A percentile compares a stretch with the other conserved stretches of the same genome.
These are phyloP conservation scores for Fraxinus quadrangulata DNA, from an alignment of 257 asterid species.

Conservation along the genomic window DNA sequence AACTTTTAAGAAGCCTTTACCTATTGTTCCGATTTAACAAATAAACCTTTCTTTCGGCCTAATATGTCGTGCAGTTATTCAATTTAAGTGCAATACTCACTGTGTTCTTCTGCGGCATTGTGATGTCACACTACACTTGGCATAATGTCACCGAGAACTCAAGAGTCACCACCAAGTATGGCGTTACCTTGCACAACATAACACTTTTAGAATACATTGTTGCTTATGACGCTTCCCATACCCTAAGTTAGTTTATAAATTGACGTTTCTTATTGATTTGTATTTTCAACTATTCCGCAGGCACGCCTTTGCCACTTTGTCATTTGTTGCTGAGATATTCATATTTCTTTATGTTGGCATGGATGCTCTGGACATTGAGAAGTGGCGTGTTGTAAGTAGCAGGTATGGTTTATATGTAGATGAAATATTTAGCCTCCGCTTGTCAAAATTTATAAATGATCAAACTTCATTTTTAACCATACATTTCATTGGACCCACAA, in stretches of 20 bases:
- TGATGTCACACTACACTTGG: slow-evolving; percentile 99
- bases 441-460: too few species aligned
- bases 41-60: slow-evolving; percentile 24
- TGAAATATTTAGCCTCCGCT: not conserved
- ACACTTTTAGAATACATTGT: not conserved
- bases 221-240: slow-evolving; percentile 17
- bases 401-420: slow-evolving; percentile 48
- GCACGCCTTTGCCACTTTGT: slow-evolving; percentile 92
- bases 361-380: slow-evolving; percentile 98
- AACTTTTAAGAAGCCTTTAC: slow-evolving; percentile 19
- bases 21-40: slow-evolving; percentile 2
- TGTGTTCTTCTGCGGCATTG: slow-evolving; percentile 96
- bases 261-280: slow-evolving; percentile 24
- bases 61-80: slow-evolving; percentile 61
- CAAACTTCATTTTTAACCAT: too few species aligned
- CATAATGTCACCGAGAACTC: slow-evolving; percentile 99
- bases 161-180: slow-evolving; percentile 93
- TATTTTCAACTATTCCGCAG: slow-evolving; percentile 43
- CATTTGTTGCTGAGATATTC: slow-evolving; percentile 90
- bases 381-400: slow-evolving; percentile 81
- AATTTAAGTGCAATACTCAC: slow-evolving; percentile 94
- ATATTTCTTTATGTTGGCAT: slow-evolving; percentile 95
- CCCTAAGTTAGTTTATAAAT: not conserved
- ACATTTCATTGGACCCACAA: too few species aligned
- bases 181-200: not conserved